Evolutionary conservation across 768 basidiomycete species (phyloP), one percentile per base, ranked within the genome.

Genomic region (Suillus subluteus): DNA sequence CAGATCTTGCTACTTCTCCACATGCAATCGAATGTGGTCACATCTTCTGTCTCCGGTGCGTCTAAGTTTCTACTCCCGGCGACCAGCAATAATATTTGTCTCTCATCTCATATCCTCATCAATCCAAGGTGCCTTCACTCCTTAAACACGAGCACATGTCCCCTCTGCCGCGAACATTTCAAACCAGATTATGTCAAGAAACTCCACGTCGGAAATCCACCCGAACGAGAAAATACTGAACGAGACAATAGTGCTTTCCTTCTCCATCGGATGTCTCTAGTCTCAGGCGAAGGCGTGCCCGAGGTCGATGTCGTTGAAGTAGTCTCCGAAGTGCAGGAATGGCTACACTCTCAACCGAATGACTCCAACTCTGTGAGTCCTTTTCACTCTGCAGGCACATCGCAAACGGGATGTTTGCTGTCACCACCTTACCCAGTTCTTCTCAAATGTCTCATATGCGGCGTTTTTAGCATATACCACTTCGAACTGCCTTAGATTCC

Each of bases 1-100:
- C 84, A 48, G 81, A 80, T 37, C 75, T 81, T 48, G 76, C 79
- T 50, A 82, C 83, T 72, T 80, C 84, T 58, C 91, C 91, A 4
- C 86, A 90, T 75, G 88, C 86, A 16, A 91, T 93, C 67, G 84
- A 87, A 35, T 94, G 91, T 71, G 91, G 91, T 43, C 90, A 92
- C 76, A 84, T 91, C 46, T 92, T 92, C 80, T 92, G 91, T 74
- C 80, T 81, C 73, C 74, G 79, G 91, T 91, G 73, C 73, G 89
- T 18, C 43, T 44, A 21, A 44, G 4, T 44, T 21, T 44, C 18
- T 23, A 8, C 9, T 65, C 66, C 65, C 67, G 67, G 59, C 40
- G 66, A 55, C 52, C 16, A 54, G 30, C 8, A 4, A 30, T 32
- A 30, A 35, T n/a, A 38, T 38, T 16, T 21, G 18, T 65, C 35